phyloP scores from a whole-genome alignment of 2,329 filamentous ascomycete genomes.

The Meredithiella fracta region DNA sequence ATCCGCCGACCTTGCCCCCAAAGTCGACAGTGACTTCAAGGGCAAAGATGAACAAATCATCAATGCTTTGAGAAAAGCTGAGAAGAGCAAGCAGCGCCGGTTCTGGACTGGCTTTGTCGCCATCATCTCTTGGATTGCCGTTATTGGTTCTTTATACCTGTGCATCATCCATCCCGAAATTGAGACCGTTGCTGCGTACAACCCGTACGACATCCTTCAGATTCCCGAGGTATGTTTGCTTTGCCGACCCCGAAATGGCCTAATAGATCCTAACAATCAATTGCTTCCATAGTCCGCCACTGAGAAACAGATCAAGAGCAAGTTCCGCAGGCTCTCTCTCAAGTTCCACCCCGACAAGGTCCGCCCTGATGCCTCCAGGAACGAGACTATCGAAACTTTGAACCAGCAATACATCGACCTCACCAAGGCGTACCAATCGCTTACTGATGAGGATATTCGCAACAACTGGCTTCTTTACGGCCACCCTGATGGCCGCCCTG shows the following conservation, averaged over 20 bases:
- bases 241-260: neutral
- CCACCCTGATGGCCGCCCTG: constrained; percentile 82
- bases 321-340: constrained; percentile 74
- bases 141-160: constrained; percentile 83
- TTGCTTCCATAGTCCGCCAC: constrained; percentile 44
- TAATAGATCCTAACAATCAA: constrained; percentile 9
- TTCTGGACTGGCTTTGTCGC: constrained; percentile 70
- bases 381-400: constrained; percentile 70
- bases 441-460: constrained; percentile 92
- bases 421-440: constrained; percentile 92
- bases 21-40: constrained; percentile 41
- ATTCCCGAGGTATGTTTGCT: constrained; percentile 51
- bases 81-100: constrained; percentile 78
- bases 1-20: constrained; percentile 31
- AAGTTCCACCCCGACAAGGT: constrained; percentile 90
- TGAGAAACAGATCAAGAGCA: constrained; percentile 82
- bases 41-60: constrained; percentile 73
- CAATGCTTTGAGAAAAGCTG: constrained; percentile 63
- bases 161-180: constrained; percentile 40
- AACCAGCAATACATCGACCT: constrained; percentile 87
- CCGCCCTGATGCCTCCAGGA: constrained; percentile 65
- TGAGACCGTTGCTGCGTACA: constrained; percentile 56
- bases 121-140: constrained; percentile 61
- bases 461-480: constrained; percentile 95
- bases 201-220: constrained; percentile 88